Conservation (phyloP, 192 early-diverging fungal species). For the Mortierella hygrophila region DNA sequence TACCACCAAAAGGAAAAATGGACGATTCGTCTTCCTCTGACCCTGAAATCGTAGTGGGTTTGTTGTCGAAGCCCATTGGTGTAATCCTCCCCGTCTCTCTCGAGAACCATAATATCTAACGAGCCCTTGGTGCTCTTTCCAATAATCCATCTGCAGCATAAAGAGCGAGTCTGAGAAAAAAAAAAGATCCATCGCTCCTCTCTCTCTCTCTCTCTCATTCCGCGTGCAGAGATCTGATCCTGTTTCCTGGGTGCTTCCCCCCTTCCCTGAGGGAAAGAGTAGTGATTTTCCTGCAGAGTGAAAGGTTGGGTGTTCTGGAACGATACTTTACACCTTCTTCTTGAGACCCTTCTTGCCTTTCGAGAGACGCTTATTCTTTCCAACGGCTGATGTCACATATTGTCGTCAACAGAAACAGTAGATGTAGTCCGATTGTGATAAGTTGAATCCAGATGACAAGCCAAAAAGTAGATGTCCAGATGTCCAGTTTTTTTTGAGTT, state of each 20-base stretch:
- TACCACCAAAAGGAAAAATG: neutral
- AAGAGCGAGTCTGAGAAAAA: neutral
- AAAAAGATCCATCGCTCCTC: neutral
- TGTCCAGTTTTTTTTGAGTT: neutral
- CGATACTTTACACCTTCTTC: conserved; percentile 94
- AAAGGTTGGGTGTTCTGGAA: conserved; percentile 20
- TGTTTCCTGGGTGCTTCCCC: neutral
- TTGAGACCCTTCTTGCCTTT: conserved; percentile 99
- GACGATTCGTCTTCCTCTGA: neutral
- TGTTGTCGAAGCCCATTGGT: neutral
- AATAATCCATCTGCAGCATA: neutral
- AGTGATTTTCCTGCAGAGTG: neutral
- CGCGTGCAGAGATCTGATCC: neutral
- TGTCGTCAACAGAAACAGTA: neutral
- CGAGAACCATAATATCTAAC: neutral
- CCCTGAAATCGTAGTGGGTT: conserved; percentile 4
- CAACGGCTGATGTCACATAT: conserved; percentile 71
- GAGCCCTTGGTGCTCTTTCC: neutral
- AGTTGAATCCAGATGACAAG: neutral
- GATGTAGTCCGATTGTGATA: neutral
- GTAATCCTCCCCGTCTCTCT: neutral
- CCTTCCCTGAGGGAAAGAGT: neutral
- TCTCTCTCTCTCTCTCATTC: neutral
- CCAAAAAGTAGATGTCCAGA: conserved; percentile 1
- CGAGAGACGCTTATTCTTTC: conserved; percentile 95